Base-by-base conservation (phyloP, 2,329 filamentous ascomycete genomes). In the Iodosphaeria phyllophila region DNA sequence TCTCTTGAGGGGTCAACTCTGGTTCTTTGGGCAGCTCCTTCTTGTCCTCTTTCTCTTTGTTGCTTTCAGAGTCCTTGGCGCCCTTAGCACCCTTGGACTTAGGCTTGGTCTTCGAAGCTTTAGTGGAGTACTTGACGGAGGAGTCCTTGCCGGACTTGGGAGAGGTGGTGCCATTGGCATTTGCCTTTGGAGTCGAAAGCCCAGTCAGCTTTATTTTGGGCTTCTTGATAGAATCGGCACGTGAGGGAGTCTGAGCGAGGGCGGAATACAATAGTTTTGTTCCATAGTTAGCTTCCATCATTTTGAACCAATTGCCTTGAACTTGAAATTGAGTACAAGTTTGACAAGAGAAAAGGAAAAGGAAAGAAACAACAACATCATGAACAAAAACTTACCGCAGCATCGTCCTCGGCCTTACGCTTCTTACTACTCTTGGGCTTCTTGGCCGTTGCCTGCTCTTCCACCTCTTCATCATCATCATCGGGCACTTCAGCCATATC, bases 361-460 rank as follows among this genome's bases (percentile, higher is more conserved):
- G 24, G 8, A n/a, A n/a, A 6, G n/a, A 20, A n/a, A n/a, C n/a
- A n/a, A n/a, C n/a, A n/a, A n/a, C n/a, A n/a, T n/a, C n/a, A n/a
- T n/a, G n/a, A n/a, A n/a, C n/a, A n/a, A n/a, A n/a, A n/a, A 39
- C 58, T 51, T 44, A 73, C 71, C 52, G 74, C 75, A 13, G 60
- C 62, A n/a, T 70, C 70, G 28, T 91, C 82, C 9, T 70, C 77
- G 42, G 80, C 74, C 65, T 92, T 92, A 39, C 83, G 74, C 64
- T 92, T 92, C 65, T 76, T 78, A 5, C 61, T 43, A 42, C 62
- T 62, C 47, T 64, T 63, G n/a, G 37, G 13, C 30, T 53, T 48
- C 37, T 52, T 48, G 24, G 43, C 39, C 13, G 48, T 39, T 14
- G 48, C 43, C 17, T 56, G 58, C 14, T 54, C 36, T 8, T 52